A percentile compares a stretch with the other conserved stretches of the same genome.
phyloP scores from a whole-genome alignment of 805 yeast species.

The Myxozyma udenii region DNA sequence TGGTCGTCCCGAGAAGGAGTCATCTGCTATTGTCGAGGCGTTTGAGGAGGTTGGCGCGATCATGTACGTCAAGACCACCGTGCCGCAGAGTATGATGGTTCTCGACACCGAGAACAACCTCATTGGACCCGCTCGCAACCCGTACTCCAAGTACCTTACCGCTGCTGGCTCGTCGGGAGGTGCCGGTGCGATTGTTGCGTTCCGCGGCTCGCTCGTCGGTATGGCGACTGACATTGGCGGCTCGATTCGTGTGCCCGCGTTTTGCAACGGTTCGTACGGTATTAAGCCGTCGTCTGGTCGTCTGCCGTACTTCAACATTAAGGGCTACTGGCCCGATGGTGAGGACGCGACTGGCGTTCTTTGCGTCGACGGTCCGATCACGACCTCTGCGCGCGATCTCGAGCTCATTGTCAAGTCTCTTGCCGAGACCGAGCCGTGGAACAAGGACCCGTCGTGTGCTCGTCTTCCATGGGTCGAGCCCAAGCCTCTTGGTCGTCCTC shows the following conservation, averaged over 20 bases:
- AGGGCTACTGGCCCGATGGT: slow-evolving; percentile 52
- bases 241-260: slow-evolving; percentile 49
- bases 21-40: slow-evolving; percentile 42
- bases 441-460: slow-evolving; percentile 47
- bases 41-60: slow-evolving; percentile 49
- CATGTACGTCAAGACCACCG: slow-evolving; percentile 59
- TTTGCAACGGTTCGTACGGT: slow-evolving; percentile 44
- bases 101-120: slow-evolving; percentile 55
- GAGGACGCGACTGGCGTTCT: slow-evolving; percentile 44
- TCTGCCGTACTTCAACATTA: slow-evolving; percentile 37
- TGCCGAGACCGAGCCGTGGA: slow-evolving; percentile 47
- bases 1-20: slow-evolving; percentile 40
- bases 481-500: slow-evolving; percentile 29
- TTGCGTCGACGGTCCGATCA: slow-evolving; percentile 51
- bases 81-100: slow-evolving; percentile 55
- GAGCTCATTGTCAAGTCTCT: slow-evolving; percentile 43
- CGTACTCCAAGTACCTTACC: slow-evolving; percentile 45
- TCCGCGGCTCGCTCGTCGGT: slow-evolving; percentile 50
- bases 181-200: slow-evolving; percentile 48
- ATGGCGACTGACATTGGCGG: slow-evolving; percentile 57
- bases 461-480: slow-evolving; percentile 49
- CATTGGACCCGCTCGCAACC: slow-evolving; percentile 49
- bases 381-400: slow-evolving; percentile 42
- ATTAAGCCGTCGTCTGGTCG: slow-evolving; percentile 43
- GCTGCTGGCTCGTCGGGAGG: slow-evolving; percentile 58